phyloP scores from a whole-genome alignment of 257 asterid genomes.

The Solanum tarapatanum region DNA sequence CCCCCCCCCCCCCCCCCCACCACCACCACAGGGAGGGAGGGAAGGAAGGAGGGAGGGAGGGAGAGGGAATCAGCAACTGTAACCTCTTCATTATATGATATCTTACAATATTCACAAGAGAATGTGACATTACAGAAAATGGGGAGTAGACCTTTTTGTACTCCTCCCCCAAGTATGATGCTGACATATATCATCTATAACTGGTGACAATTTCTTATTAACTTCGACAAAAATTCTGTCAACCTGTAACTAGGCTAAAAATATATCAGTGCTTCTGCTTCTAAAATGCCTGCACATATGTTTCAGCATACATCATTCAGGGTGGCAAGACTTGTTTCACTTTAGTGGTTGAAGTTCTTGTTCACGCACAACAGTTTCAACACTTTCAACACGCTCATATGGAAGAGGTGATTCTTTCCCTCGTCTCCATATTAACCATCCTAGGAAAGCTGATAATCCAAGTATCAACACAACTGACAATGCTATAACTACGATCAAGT shows the following conservation, averaged over 20 bases:
- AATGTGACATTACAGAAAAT: not conserved
- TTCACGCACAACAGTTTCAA: slow-evolving; percentile 37
- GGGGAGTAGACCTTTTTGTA: not conserved
- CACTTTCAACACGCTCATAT: slow-evolving; percentile 74
- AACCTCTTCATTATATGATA: not conserved
- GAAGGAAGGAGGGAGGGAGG: not conserved
- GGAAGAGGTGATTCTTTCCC: slow-evolving; percentile 25
- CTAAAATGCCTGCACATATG: not conserved
- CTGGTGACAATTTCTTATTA: not conserved
- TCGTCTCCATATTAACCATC: slow-evolving; percentile 53
- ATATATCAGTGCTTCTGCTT: not conserved
- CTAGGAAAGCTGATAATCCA: slow-evolving; percentile 48
- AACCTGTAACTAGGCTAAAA: not conserved
- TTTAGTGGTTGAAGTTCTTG: slow-evolving; percentile 90
- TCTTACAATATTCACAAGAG: slow-evolving; percentile 2
- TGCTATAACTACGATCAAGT: slow-evolving; percentile 22
- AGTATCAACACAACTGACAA: slow-evolving; percentile 20
- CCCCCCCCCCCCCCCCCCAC: too few relatives aligned
- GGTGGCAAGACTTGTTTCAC: not conserved
- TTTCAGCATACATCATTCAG: not conserved
- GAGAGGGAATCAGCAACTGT: not conserved
- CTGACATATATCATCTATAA: not conserved
- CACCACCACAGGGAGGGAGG: not conserved
- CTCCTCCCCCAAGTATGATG: not conserved
- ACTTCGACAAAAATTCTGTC: not conserved